Evolutionary conservation across 805 yeast species (phyloP), one percentile per base, ranked within the genome.

Genomic region (Candida pini): DNA sequence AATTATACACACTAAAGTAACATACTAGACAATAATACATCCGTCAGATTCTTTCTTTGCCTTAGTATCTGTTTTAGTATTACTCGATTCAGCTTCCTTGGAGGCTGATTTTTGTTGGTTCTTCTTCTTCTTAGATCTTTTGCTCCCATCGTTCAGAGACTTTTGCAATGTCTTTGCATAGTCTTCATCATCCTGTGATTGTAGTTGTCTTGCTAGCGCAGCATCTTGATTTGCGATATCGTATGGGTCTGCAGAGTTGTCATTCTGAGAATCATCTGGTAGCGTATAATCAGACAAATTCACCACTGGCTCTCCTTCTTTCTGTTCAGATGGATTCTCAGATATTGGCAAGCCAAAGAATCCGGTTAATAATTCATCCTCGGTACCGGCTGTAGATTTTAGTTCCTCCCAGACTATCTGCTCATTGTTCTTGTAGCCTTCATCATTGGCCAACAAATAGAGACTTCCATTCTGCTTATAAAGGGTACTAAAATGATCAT

Each of bases 351-450:
- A 79, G 6, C 66, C 54, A 44, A 85, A 85, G 14, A 64, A 68
- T 2, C 92, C 95, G 10, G 75, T 73, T 54, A 74, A 77, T 47
- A 79, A 84, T 18, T 66, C 63, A 49, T 85, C 94, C n/a, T 75
- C 76, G 1, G 66, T 58, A 0, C 96, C 96, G 28, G 69, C 68
- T 3, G 78, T 69, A 3, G 85, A 73, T 31, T 69, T 70, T 27
- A 90, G 60, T 1, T 83, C 73, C 53, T 84, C 89, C 97, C 97
- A 90, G 6, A 86, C 85, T 14, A 82, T 70, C n/a, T 69, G 62
- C 2, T 54, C 48, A 23, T 44, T 43, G 26, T 67, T 63, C 3
- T 35, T 45, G 48, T 76, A 81, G 3, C 92, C 87, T 12, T 68
- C 62, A 52, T 92, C 96, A 2, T 92, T 84, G 3, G 84, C 80